Conservation (phyloP, 345 rosid genomes). For the Rhodomyrtus tomentosa region DNA sequence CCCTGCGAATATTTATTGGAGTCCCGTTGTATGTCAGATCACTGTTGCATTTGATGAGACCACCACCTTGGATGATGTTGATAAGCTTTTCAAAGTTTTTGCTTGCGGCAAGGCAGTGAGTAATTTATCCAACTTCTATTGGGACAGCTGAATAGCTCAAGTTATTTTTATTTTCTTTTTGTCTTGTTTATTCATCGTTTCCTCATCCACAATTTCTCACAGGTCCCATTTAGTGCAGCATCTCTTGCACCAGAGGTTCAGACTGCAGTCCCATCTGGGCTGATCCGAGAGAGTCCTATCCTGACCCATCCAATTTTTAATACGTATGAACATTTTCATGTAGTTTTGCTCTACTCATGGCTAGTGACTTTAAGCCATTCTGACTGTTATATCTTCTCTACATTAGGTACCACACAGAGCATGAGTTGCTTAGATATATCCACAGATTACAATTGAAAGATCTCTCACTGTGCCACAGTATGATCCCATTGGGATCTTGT, state of each 20-base stretch:
- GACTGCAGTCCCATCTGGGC: constrained; percentile 50
- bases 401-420: constrained; percentile 85
- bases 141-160: neutral
- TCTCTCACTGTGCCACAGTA: constrained; percentile 96
- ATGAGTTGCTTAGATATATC: constrained; percentile 83
- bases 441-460: constrained; percentile 72
- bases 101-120: constrained; percentile 74
- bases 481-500: constrained; percentile 99
- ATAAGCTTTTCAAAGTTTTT: constrained; percentile 70
- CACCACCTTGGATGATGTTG: constrained; percentile 88
- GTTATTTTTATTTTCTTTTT: neutral
- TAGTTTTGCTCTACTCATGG: neutral
- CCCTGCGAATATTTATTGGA: neutral
- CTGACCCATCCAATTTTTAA: constrained; percentile 78
- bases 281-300: constrained; percentile 63
- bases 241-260: constrained; percentile 84
- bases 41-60: constrained; percentile 96
- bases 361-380: neutral
- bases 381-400: neutral
- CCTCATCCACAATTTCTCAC: constrained; percentile 3
- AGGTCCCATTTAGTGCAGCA: constrained; percentile 82
- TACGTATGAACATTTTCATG: constrained; percentile 30
- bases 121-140: neutral
- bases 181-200: neutral
- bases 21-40: constrained; percentile 35